phyloP scores from a whole-genome alignment of 2,329 filamentous ascomycete genomes.

The Fusarium acutatum region DNA sequence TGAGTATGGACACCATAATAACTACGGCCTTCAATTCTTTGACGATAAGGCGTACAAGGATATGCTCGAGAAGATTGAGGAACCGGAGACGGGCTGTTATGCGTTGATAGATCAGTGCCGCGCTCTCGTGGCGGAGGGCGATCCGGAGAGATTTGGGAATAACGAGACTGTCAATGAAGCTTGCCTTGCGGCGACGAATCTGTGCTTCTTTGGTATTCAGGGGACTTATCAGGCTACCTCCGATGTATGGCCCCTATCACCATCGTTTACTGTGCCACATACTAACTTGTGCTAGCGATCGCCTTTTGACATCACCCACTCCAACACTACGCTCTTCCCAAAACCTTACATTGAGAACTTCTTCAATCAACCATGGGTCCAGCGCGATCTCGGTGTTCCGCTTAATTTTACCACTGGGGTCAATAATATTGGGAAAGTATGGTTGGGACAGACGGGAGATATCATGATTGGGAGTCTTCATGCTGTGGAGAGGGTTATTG shows the following conservation, averaged over 20 bases:
- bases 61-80: slow-evolving; percentile 10
- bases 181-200: slow-evolving; percentile 59
- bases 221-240: slow-evolving; percentile 6
- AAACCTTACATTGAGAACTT: slow-evolving; percentile 67
- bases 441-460: slow-evolving; percentile 69
- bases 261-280: not conserved
- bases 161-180: slow-evolving; percentile 50
- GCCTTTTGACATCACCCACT: slow-evolving; percentile 67
- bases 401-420: slow-evolving; percentile 61
- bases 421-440: slow-evolving; percentile 52
- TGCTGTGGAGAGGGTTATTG: slow-evolving; percentile 65
- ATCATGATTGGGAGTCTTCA: slow-evolving; percentile 52
- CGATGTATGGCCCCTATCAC: not conserved
- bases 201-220: slow-evolving; percentile 27
- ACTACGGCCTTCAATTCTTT: slow-evolving; percentile 68
- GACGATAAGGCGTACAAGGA: slow-evolving; percentile 50
- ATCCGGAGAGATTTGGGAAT: slow-evolving; percentile 52
- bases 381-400: slow-evolving; percentile 67
- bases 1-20: slow-evolving; percentile 67
- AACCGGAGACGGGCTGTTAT: slow-evolving; percentile 54
- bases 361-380: slow-evolving; percentile 66
- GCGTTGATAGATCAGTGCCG: slow-evolving; percentile 62
- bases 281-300: slow-evolving; percentile 55
- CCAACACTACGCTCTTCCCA: slow-evolving; percentile 65
- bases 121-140: slow-evolving; percentile 36